phyloP scores from a whole-genome alignment of 1,284 basidiomycete species.

The Moesziomyces antarcticus region DNA sequence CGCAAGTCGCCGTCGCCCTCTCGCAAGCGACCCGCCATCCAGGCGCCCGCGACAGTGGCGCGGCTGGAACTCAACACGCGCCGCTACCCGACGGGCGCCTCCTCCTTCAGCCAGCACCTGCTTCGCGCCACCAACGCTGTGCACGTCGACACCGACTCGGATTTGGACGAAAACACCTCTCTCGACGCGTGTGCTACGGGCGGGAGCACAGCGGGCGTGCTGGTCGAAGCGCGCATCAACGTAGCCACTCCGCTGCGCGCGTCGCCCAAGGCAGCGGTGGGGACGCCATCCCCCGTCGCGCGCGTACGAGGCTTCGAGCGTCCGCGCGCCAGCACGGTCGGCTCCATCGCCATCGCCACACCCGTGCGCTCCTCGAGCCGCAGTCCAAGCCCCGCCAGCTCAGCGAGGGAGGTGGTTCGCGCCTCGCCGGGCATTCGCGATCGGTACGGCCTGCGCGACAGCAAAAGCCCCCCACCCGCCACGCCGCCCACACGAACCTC shows the following conservation, averaged over 20 bases:
- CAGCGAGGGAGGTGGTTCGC: conserved; percentile 18
- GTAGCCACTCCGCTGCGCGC: conserved; percentile 17
- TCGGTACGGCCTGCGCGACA: conserved; percentile 29
- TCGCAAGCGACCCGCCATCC: conserved; percentile 55
- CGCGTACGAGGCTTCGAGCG: conserved; percentile 19
- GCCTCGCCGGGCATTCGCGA: conserved; percentile 29
- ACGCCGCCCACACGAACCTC: not conserved
- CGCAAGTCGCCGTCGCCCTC: conserved; percentile 63
- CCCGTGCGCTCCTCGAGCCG: conserved; percentile 6
- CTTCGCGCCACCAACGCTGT: conserved; percentile 15
- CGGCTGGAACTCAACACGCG: conserved; percentile 27
- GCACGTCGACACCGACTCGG: conserved; percentile 3
- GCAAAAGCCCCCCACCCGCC: conserved; percentile 9
- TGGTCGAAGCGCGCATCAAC: conserved; percentile 44
- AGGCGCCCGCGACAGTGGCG: conserved; percentile 38
- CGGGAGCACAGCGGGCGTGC: conserved; percentile 12
- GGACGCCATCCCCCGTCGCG: conserved; percentile 21
- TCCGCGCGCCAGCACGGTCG: conserved; percentile 20
- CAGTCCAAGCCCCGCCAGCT: not conserved
- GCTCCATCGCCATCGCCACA: conserved; percentile 11
- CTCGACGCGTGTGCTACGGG: too few relatives aligned
- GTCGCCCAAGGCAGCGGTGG: conserved; percentile 30
- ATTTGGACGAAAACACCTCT: not conserved
- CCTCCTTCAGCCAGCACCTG: conserved; percentile 22
- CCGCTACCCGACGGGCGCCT: conserved; percentile 18